Base-by-base conservation (phyloP, 148 eudicot species). In the Rhododendron henanense region DNA sequence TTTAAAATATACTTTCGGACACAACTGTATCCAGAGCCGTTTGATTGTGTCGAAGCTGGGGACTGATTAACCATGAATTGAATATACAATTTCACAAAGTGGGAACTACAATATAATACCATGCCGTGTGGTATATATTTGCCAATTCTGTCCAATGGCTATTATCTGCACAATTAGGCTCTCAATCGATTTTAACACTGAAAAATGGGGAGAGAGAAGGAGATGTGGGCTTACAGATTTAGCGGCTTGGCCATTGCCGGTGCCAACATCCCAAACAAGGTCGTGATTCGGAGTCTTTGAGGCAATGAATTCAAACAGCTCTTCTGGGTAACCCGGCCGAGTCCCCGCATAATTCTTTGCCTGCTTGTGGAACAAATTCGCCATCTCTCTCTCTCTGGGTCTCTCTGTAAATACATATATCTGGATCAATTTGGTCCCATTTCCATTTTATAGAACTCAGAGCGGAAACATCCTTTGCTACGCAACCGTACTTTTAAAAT, bases 221-320 rank as follows among this genome's bases (percentile, higher is more conserved):
- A 50, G 48, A 35, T 73, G 57, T 28, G 10, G 67, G 77, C 91
- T 79, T 41, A 95, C 96, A 31, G 95, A 92, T 39, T 81, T 73
- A 15, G 93, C 93, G 71, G 96, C 98, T 78, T 95, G 98, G 86
- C 98, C 98, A 81, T 89, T 94, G 69, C 96, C 98, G 65, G 92
- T 89, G 86, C 92, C 92, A 3, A 86, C 92, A 79, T 90, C 92
- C 92, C 92, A 90, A 6, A 51, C 79, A 6, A 69, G 91, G 75
- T 93, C 86, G 73, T 88, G 93, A 19, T 37, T 55, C 0, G 94
- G 91, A 6, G 97, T 95, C 19, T 91, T 91, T 1, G 97, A 94
- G 16, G 97, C 94, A 35, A 95, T 94, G 92, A 94, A 93, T 16
- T 92, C 82, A 69, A 92, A 95, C 44, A 95, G 85, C 74, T 95